Evolutionary conservation across 2,329 filamentous ascomycete species (phyloP), one percentile per base, ranked within the genome.

Genomic region (Colletotrichum sp.): DNA sequence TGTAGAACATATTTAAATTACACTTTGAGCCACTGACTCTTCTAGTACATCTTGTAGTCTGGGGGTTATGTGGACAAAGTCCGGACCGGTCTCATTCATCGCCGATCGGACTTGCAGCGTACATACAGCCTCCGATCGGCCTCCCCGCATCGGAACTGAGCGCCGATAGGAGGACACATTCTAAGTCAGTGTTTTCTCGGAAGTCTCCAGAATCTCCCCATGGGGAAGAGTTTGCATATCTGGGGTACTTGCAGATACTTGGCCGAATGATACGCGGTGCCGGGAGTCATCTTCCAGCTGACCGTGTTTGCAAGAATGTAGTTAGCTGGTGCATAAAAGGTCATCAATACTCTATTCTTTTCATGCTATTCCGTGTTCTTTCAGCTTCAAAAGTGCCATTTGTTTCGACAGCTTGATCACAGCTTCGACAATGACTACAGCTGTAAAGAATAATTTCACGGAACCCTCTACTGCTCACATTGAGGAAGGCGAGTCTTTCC

Each of bases 321-420:
- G 34, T 13, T 34, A 34, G 39, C 9, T 48, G 10, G 10, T 12
- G 43, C n/a, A 52, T 52, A 52, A 52, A 52, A 52, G 43, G 43
- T 21, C 3, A 52, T 13, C n/a, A 13, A 4, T 2, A 52, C 10
- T 52, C n/a, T 21, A 6, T 13, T 4, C 0, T 13, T 0, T 3
- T 21, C 43, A 7, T 7, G 43, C 9, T 13, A 13, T 52, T 21
- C 18, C 0, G 1, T 48, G 0, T 21, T 52, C n/a, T 7, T 1
- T 18, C 18, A n/a, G 18, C 3, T 48, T 12, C 6, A 43, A 12
- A 43, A 43, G 2, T n/a, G 4, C 3, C 18, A 9, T 10, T 12
- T 6, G 4, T 48, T n/a, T 18, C 1, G 39, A 10, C 10, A 12
- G 5, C 6, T 48, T 48, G 18, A 0, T 1, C 0, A 6, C 10